phyloP scores from a whole-genome alignment of 179 eudicot species.

The Drosera spatulata region DNA sequence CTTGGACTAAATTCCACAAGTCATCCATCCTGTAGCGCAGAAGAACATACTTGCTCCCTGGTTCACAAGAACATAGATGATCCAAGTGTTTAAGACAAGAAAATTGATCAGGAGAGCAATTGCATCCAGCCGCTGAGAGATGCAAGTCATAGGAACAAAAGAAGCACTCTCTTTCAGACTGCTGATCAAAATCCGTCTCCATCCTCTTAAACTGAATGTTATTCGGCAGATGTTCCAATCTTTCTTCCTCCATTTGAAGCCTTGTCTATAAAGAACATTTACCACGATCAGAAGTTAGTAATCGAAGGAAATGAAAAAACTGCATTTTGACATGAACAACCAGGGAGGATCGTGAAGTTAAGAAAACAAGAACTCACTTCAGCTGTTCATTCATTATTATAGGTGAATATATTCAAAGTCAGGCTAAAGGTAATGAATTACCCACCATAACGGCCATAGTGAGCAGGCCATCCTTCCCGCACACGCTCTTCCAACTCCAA shows the following conservation, averaged over 20 bases:
- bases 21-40: slow-evolving; percentile 32
- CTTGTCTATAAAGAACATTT: slow-evolving; percentile 22
- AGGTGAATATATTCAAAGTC: not conserved
- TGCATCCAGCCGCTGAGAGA: slow-evolving; percentile 7
- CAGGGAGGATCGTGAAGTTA: too few species aligned
- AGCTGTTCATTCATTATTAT: not conserved
- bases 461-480: slow-evolving; percentile 46
- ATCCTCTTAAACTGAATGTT: slow-evolving; percentile 3
- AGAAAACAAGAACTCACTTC: too few species aligned
- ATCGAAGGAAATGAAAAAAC: not conserved
- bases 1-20: slow-evolving; percentile 29
- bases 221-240: slow-evolving; percentile 19
- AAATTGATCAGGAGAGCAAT: slow-evolving; percentile 9
- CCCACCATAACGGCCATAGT: slow-evolving; percentile 40
- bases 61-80: slow-evolving; percentile 29
- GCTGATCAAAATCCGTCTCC: slow-evolving; percentile 7
- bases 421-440: not conserved
- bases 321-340: too few species aligned
- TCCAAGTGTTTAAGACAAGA: slow-evolving; percentile 9
- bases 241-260: slow-evolving; percentile 29
- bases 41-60: slow-evolving; percentile 18
- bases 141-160: slow-evolving; percentile 8
- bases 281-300: not conserved
- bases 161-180: slow-evolving; percentile 10
- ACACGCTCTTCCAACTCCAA: slow-evolving; percentile 46